These are phyloP conservation scores for Ophiostoma piceae DNA, from an alignment of 2,329 filamentous ascomycete genomes.

Conservation along the genomic window DNA sequence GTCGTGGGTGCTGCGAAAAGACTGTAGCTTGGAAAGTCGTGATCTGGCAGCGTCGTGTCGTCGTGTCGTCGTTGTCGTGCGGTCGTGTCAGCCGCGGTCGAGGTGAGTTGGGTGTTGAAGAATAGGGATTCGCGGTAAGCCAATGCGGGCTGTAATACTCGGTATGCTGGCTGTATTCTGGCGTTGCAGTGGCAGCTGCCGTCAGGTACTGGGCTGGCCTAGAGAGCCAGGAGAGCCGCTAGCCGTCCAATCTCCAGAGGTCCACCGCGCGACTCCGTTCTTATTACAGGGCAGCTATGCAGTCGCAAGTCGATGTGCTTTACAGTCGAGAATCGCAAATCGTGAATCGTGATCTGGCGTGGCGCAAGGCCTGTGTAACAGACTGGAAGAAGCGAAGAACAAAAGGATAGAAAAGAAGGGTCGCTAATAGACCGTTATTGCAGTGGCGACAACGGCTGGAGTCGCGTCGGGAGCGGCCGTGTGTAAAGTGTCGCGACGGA, in stretches of 20 bases:
- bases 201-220: not conserved
- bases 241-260: conserved; percentile 7
- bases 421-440: not conserved
- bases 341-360: not conserved
- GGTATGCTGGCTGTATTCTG: not conserved
- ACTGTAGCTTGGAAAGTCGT: not conserved
- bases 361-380: not conserved
- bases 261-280: conserved; percentile 12
- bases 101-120: not conserved
- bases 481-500: not conserved
- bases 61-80: not conserved
- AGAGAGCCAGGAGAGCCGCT: conserved; percentile 1
- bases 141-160: not conserved
- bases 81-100: not conserved
- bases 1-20: not conserved
- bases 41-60: not conserved
- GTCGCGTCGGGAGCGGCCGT: conserved; percentile 17
- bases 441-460: not conserved
- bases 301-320: not conserved
- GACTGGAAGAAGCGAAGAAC: too few relatives aligned
- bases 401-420: not conserved
- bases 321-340: not conserved
- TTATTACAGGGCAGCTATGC: not conserved
- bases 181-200: not conserved
- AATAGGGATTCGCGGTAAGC: conserved; percentile 1